Conservation (phyloP, 148 eudicot genomes). For the Chenopodium quinoa region DNA sequence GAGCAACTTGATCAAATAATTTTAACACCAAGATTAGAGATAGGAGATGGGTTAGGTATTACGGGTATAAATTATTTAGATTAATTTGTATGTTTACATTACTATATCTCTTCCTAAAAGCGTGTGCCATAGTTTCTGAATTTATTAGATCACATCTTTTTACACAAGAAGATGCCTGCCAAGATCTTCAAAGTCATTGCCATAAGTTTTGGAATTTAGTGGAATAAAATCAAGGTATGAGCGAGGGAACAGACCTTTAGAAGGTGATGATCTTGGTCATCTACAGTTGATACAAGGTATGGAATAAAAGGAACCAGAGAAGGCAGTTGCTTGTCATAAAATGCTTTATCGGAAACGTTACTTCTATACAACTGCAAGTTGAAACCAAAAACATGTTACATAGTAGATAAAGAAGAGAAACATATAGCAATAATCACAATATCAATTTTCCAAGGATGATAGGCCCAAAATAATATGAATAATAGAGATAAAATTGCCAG, state of each 20-base stretch:
- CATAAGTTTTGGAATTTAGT: background rate
- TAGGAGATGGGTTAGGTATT: too few species aligned
- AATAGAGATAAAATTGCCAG: background rate
- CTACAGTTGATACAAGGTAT: constrained; percentile 47
- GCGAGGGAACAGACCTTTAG: constrained; percentile 55
- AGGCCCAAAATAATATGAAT: background rate
- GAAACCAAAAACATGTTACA: constrained; percentile 1
- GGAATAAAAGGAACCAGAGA: constrained; percentile 71
- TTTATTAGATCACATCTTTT: background rate
- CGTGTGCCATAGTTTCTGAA: background rate
- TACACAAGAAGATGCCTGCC: background rate
- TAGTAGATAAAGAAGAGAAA: background rate
- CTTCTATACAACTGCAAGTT: constrained; percentile 49
- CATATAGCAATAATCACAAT: background rate
- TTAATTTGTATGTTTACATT: too few species aligned
- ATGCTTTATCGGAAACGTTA: constrained; percentile 37
- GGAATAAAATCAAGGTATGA: background rate
- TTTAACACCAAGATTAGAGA: too few species aligned
- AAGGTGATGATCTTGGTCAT: constrained; percentile 56
- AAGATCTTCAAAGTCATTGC: background rate
- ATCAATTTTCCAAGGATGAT: background rate
- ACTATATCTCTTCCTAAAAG: too few species aligned
- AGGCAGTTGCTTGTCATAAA: constrained; percentile 59
- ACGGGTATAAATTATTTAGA: too few species aligned
- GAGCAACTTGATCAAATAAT: too few species aligned